These are phyloP conservation scores for Amanita rimosa DNA, from an alignment of 768 basidiomycete species.

Conservation along the genomic window DNA sequence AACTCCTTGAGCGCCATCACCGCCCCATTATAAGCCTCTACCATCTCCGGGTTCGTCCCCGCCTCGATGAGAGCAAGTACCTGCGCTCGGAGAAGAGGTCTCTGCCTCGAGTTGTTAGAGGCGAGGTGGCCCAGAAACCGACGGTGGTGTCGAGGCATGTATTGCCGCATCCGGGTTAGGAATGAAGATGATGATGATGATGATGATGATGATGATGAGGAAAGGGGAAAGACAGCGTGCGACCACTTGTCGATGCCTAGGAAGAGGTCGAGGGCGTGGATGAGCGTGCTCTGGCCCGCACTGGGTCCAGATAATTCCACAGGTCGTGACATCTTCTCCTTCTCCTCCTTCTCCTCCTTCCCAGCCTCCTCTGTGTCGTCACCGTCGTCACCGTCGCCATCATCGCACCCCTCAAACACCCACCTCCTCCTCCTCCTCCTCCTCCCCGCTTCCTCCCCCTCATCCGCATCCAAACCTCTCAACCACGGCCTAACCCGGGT, in stretches of 20 bases:
- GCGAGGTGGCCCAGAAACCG: constrained; percentile 62
- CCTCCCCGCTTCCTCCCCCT: too few species aligned
- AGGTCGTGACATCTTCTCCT: constrained; percentile 23
- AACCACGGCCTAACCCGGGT: constrained; percentile 73
- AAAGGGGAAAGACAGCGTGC: constrained; percentile 8
- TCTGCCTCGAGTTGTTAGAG: too few species aligned
- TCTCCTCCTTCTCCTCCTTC: too few species aligned
- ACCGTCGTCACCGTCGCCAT: constrained; percentile 15
- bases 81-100: constrained; percentile 49
- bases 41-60: constrained; percentile 13
- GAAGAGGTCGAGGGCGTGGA: constrained; percentile 69
- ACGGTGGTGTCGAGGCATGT: constrained; percentile 81
- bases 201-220: not conserved
- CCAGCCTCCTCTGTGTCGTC: too few species aligned
- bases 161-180: constrained; percentile 65
- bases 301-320: constrained; percentile 70
- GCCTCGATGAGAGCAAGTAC: constrained; percentile 21
- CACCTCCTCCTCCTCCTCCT: constrained; percentile 27
- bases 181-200: constrained; percentile 25
- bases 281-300: constrained; percentile 74
- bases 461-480: constrained; percentile 48
- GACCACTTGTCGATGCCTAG: constrained; percentile 54
- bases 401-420: constrained; percentile 46
- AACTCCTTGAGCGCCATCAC: constrained; percentile 62
- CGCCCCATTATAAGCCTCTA: constrained; percentile 55